Evolutionary conservation across 163 green algal species (phyloP).

Genomic region (Trebouxiophyceae sp.): DNA sequence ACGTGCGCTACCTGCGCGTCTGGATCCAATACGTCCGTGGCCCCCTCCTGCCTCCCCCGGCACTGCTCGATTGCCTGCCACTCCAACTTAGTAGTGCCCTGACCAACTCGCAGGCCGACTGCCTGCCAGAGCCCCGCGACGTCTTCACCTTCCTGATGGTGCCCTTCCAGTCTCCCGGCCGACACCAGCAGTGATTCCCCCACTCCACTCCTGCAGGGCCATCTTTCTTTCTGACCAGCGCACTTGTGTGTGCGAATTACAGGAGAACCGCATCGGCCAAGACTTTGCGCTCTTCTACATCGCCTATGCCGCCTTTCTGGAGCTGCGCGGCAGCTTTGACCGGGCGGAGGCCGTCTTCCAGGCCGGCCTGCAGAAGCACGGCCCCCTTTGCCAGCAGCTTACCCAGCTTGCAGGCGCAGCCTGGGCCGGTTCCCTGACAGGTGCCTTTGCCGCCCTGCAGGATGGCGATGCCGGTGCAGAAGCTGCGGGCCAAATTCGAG

Average conservation of each 20-base stretch:
- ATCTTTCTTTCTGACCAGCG: too few species aligned
- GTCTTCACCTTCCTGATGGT: constrained; percentile 82
- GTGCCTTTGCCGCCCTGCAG: too few species aligned
- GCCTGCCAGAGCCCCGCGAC: constrained; percentile 72
- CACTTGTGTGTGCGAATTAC: constrained; percentile 2
- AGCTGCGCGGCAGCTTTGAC: constrained; percentile 64
- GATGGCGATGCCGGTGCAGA: constrained; percentile 61
- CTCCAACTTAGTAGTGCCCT: neutral
- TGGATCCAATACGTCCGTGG: constrained; percentile 96
- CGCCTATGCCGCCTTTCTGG: constrained; percentile 73
- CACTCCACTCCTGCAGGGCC: too few species aligned
- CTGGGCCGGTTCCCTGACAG: too few species aligned
- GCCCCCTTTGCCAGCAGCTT: too few species aligned
- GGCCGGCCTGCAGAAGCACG: constrained; percentile 61
- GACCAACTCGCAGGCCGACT: constrained; percentile 65
- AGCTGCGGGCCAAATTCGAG: constrained; percentile 62
- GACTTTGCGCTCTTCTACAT: constrained; percentile 84
- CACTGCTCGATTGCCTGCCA: neutral
- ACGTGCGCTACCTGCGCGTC: constrained; percentile 85
- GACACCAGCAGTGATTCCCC: too few species aligned
- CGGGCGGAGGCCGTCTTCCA: constrained; percentile 72
- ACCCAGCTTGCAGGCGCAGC: too few species aligned
- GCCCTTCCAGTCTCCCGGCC: too few species aligned
- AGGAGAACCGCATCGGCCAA: constrained; percentile 76
- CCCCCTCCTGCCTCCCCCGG: neutral